phyloP scores from a whole-genome alignment of 768 basidiomycete genomes.

The Leccinum subgranulosum region DNA sequence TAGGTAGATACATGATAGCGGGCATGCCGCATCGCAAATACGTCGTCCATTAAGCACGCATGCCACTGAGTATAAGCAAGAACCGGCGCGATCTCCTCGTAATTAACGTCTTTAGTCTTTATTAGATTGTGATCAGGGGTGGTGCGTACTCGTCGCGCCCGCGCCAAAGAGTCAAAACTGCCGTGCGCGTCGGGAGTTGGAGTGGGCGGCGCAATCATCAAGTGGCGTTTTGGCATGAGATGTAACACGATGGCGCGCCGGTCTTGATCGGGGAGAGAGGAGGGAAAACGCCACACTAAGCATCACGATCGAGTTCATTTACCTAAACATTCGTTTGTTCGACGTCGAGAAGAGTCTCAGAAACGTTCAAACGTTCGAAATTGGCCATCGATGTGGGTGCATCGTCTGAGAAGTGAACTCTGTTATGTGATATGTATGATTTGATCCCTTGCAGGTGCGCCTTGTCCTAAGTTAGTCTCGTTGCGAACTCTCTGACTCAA shows the following conservation, averaged over 20 bases:
- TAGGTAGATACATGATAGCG: not conserved
- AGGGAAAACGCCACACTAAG: not conserved
- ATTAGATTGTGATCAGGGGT: not conserved
- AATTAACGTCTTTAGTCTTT: not conserved
- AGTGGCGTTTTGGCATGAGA: constrained; percentile 4
- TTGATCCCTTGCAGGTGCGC: not conserved
- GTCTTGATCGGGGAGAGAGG: not conserved
- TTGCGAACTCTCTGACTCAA: not conserved
- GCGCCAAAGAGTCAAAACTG: not conserved
- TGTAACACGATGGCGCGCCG: not conserved
- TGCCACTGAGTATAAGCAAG: not conserved
- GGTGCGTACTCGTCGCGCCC: not conserved
- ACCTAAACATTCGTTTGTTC: not conserved
- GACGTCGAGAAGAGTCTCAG: not conserved
- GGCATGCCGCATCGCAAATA: not conserved
- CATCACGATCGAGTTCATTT: not conserved
- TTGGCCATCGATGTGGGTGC: too few species aligned
- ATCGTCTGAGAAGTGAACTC: too few species aligned
- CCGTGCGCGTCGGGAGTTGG: not conserved
- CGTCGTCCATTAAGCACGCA: not conserved
- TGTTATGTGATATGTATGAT: too few species aligned
- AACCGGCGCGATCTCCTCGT: not conserved
- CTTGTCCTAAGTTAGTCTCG: not conserved
- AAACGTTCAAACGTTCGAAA: too few species aligned
- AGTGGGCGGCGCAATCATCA: not conserved